Evolutionary conservation across 768 basidiomycete species (phyloP).

Genomic region (Lentinus brumalis): DNA sequence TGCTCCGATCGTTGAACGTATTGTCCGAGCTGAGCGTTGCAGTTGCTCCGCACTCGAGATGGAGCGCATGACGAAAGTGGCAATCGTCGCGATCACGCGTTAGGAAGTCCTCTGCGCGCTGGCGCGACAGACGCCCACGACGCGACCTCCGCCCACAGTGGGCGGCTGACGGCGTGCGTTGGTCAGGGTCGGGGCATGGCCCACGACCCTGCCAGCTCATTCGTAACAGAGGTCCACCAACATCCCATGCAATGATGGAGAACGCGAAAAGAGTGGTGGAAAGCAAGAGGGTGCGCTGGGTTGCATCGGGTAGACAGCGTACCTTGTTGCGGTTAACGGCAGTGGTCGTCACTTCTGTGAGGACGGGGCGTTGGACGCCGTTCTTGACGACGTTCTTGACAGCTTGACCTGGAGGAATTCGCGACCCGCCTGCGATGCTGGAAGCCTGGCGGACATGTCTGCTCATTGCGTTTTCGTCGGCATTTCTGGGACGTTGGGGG

Average conservation of each 20-base stretch:
- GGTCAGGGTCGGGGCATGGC: not conserved
- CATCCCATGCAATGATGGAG: not conserved
- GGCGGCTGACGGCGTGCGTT: not conserved
- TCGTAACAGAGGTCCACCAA: not conserved
- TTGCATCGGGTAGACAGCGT: slow-evolving; percentile 28
- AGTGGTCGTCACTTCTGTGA: slow-evolving; percentile 80
- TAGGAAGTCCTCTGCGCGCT: not conserved
- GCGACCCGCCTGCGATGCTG: slow-evolving; percentile 50
- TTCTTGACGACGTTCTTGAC: slow-evolving; percentile 51
- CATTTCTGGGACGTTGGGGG: slow-evolving; percentile 64
- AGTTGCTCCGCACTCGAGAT: not conserved
- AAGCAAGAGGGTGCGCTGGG: not conserved
- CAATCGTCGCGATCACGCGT: slow-evolving; percentile 20
- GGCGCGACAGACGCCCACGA: slow-evolving; percentile 13
- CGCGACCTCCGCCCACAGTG: not conserved
- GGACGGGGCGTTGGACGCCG: slow-evolving; percentile 62
- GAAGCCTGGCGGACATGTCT: slow-evolving; percentile 68
- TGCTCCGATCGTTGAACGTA: not conserved
- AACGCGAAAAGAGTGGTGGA: not conserved
- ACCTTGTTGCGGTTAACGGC: slow-evolving; percentile 76
- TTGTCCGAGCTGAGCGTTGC: not conserved
- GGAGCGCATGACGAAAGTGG: slow-evolving; percentile 12
- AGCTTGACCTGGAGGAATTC: slow-evolving; percentile 43
- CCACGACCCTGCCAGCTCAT: not conserved
- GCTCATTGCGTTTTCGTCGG: slow-evolving; percentile 77